Conservation (phyloP, 441 rosid species). For the Raphanus hybrid region DNA sequence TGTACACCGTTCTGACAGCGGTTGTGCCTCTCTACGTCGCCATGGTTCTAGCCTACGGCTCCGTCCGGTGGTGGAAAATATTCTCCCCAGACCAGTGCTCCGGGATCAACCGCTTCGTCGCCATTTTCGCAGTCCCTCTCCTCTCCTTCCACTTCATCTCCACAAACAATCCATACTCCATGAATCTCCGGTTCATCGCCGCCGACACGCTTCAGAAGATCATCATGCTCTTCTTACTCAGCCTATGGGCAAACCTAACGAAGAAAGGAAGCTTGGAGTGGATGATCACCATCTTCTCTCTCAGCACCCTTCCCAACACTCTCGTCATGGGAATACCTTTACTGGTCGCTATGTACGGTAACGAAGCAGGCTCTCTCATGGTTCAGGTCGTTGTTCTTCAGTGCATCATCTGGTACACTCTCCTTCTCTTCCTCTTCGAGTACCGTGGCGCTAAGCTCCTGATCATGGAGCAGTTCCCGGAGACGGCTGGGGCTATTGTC, state of each 20-base stretch:
- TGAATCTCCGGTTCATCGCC: constrained; percentile 69
- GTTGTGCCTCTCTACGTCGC: constrained; percentile 75
- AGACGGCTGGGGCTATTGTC: constrained; percentile 65
- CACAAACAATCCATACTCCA: constrained; percentile 56
- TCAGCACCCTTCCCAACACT: constrained; percentile 68
- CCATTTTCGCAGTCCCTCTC: constrained; percentile 70
- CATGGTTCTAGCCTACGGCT: constrained; percentile 75
- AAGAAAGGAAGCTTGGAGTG: constrained; percentile 60
- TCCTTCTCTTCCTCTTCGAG: constrained; percentile 70
- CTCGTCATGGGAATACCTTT: constrained; percentile 72
- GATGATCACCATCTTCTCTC: constrained; percentile 68
- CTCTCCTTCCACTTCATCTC: constrained; percentile 80
- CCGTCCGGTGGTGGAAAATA: constrained; percentile 77
- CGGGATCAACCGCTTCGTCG: constrained; percentile 76
- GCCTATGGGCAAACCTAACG: constrained; percentile 54
- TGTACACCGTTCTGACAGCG: constrained; percentile 72
- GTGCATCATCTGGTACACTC: constrained; percentile 78
- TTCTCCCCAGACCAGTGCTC: constrained; percentile 77
- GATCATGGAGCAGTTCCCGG: constrained; percentile 75
- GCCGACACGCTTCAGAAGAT: constrained; percentile 72
- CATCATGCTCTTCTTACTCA: constrained; percentile 50
- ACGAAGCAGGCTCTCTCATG: constrained; percentile 57
- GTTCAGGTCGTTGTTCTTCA: constrained; percentile 73
- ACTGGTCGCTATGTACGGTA: constrained; percentile 66
- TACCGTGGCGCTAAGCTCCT: constrained; percentile 76